phyloP scores from a whole-genome alignment of 768 basidiomycete genomes.

The Amanita rimosa region DNA sequence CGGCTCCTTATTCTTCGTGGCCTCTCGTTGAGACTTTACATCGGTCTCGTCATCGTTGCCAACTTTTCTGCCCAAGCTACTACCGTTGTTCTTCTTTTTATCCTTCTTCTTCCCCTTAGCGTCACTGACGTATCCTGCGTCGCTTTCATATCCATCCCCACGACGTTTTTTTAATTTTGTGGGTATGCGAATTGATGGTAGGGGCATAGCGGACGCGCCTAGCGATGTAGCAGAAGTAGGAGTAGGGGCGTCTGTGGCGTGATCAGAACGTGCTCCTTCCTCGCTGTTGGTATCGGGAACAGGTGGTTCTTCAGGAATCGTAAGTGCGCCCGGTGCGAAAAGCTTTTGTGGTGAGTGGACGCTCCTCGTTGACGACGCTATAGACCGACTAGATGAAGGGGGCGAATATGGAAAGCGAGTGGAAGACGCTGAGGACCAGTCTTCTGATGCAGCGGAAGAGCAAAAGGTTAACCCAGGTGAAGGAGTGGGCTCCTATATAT shows the following conservation, averaged over 20 bases:
- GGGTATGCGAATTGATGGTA: conserved; percentile 14
- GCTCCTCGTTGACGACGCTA: conserved; percentile 4
- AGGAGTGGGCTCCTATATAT: conserved; percentile 11
- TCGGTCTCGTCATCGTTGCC: conserved; percentile 15
- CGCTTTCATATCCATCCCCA: conserved; percentile 39
- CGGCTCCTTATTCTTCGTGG: conserved; percentile 10
- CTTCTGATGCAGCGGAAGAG: conserved; percentile 23
- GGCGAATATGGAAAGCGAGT: conserved; percentile 9
- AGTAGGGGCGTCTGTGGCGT: not conserved
- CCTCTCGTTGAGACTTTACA: conserved; percentile 11
- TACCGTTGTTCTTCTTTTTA: not conserved
- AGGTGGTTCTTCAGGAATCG: conserved; percentile 3
- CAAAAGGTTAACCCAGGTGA: conserved; percentile 23
- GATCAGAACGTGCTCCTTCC: not conserved
- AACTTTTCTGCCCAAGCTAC: conserved; percentile 14
- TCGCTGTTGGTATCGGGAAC: not conserved
- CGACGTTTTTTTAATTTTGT: conserved; percentile 26
- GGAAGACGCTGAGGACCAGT: conserved; percentile 18
- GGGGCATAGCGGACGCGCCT: conserved; percentile 10
- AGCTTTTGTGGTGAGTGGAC: not conserved
- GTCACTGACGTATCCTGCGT: conserved; percentile 40
- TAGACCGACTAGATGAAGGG: conserved; percentile 10
- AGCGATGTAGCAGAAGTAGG: conserved; percentile 12
- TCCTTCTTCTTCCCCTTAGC: conserved; percentile 7
- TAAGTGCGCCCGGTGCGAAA: conserved; percentile 7